phyloP scores from a whole-genome alignment of 768 basidiomycete species.

The Xerocomus spinulosus region DNA sequence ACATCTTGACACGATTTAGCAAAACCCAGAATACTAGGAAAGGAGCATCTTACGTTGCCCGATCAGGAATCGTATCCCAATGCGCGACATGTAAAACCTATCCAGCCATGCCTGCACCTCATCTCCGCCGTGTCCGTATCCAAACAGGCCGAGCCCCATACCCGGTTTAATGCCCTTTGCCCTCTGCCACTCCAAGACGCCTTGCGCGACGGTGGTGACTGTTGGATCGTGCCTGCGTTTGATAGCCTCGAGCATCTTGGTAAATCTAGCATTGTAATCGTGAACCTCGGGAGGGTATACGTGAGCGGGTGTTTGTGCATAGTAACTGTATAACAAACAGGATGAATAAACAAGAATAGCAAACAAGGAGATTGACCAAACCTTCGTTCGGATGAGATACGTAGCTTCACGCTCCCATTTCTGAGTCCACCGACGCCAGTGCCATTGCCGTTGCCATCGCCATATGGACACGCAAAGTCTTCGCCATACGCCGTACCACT shows the following conservation, averaged over 20 bases:
- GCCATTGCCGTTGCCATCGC: slow-evolving; percentile 32
- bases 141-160: slow-evolving; percentile 24
- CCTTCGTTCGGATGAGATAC: slow-evolving; percentile 85
- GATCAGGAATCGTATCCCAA: slow-evolving; percentile 94
- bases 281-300: slow-evolving; percentile 90
- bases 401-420: slow-evolving; percentile 56
- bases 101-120: slow-evolving; percentile 96
- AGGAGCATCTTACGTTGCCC: slow-evolving; percentile 71
- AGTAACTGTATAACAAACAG: slow-evolving; percentile 55
- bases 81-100: slow-evolving; percentile 93
- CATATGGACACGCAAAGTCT: not conserved
- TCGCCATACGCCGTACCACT: slow-evolving; percentile 10
- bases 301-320: slow-evolving; percentile 66
- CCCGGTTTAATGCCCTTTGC: slow-evolving; percentile 30
- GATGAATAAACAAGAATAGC: slow-evolving; percentile 2
- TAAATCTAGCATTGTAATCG: slow-evolving; percentile 91
- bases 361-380: slow-evolving; percentile 28
- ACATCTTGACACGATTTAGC: slow-evolving; percentile 56
- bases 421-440: slow-evolving; percentile 32
- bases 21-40: not conserved
- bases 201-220: slow-evolving; percentile 94
- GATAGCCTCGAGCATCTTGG: slow-evolving; percentile 79
- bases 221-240: slow-evolving; percentile 96
- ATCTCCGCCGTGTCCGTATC: slow-evolving; percentile 61
- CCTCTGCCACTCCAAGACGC: slow-evolving; percentile 94